phyloP scores from a whole-genome alignment of 2,329 filamentous ascomycete species.

The Phaeosphaeriaceae sp. region DNA sequence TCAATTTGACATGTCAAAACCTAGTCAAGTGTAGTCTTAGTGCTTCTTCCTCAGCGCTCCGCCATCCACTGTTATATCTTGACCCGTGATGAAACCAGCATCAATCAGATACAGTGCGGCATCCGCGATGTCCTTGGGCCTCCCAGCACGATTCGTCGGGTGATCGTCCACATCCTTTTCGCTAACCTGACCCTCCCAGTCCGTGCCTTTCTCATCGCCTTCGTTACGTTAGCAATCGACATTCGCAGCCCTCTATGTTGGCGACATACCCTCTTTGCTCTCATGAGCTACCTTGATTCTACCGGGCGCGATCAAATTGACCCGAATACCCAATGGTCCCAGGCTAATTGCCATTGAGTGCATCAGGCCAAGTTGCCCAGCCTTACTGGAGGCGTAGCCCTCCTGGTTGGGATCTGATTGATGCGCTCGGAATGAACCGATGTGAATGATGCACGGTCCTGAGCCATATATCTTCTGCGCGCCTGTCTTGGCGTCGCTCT shows the following conservation, averaged over 20 bases:
- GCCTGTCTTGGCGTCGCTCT: conserved; percentile 31
- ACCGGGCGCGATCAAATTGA: conserved; percentile 58
- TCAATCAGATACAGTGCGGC: conserved; percentile 52
- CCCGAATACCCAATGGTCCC: conserved; percentile 52
- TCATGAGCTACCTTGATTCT: conserved; percentile 58
- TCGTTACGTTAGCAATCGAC: not conserved
- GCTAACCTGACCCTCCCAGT: conserved; percentile 47
- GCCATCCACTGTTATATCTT: conserved; percentile 48
- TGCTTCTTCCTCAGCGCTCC: conserved; percentile 47
- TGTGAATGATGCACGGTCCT: conserved; percentile 56
- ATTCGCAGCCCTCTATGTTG: not conserved
- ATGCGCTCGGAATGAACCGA: conserved; percentile 56
- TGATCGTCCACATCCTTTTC: conserved; percentile 54
- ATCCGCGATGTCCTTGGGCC: conserved; percentile 55
- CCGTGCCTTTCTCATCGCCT: conserved; percentile 50
- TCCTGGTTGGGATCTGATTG: conserved; percentile 58
- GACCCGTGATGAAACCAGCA: conserved; percentile 48
- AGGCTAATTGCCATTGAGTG: conserved; percentile 59
- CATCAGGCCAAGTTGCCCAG: conserved; percentile 59
- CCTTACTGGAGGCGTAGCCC: conserved; percentile 60
- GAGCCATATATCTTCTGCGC: conserved; percentile 38
- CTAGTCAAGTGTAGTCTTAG: too few relatives aligned
- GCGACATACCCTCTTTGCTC: conserved; percentile 44
- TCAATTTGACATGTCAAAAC: too few relatives aligned
- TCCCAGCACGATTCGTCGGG: conserved; percentile 54